Percentiles rank a stretch among this genome's conserved stretches.
These are phyloP conservation scores for Crucihimalaya himalaica DNA, from an alignment of 345 rosid species.

Conservation along the genomic window DNA sequence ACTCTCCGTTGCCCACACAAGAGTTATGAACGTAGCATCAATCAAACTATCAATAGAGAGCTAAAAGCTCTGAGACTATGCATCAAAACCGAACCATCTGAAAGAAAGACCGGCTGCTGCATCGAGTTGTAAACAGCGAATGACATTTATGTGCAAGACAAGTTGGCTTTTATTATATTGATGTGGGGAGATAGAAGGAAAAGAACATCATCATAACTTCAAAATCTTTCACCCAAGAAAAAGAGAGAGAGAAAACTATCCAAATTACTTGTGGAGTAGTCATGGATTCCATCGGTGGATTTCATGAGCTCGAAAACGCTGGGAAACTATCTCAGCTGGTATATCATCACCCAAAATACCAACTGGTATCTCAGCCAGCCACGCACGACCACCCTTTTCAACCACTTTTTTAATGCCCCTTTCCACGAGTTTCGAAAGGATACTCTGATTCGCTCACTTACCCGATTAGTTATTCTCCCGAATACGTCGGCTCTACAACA, in stretches of 20 bases:
- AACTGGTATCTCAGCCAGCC: background rate
- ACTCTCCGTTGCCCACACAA: no score
- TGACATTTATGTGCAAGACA: no score
- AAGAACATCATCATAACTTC: no score
- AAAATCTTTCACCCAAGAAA: background rate
- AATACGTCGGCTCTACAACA: background rate
- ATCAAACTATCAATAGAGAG: no score
- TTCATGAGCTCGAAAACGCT: background rate
- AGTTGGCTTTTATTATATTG: no score
- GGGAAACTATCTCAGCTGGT: background rate
- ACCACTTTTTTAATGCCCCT: background rate
- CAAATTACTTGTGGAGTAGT: no score
- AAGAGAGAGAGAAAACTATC: background rate
- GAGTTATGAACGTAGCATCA: no score
- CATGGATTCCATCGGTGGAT: background rate
- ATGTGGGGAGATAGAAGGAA: no score
- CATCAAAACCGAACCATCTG: no score
- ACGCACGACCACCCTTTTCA: background rate
- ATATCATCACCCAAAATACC: background rate
- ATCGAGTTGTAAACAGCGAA: no score
- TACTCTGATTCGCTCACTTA: background rate
- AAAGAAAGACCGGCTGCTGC: no score
- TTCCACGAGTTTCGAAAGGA: background rate
- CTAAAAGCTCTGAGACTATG: no score
- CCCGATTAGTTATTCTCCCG: background rate